A percentile compares a stretch with the other conserved stretches of the same genome.
Evolutionary conservation across 1,284 basidiomycete genomes (phyloP).

Genomic region (Apiotrichum sp.): DNA sequence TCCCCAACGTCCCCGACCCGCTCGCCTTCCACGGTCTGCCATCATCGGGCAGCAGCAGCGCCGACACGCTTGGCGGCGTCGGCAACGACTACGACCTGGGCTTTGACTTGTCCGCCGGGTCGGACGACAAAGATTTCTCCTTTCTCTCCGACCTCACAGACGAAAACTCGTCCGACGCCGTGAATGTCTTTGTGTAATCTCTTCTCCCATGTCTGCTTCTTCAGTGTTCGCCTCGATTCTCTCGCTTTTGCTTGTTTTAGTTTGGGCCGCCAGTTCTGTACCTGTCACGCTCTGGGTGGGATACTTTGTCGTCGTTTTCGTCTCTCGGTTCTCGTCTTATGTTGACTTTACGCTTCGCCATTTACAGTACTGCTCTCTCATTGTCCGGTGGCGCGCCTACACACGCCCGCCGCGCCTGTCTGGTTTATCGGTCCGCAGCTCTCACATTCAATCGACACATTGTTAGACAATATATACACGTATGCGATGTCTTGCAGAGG

Average conservation of each 20-base stretch:
- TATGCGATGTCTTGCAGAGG: too few species aligned
- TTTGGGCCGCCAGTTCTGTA: neutral
- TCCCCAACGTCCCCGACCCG: slow-evolving; percentile 12
- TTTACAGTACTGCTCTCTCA: too few species aligned
- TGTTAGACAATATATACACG: too few species aligned
- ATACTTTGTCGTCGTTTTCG: too few species aligned
- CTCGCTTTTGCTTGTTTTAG: neutral
- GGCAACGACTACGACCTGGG: slow-evolving; percentile 9
- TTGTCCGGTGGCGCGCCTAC: too few species aligned
- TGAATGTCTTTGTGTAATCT: slow-evolving; percentile 6
- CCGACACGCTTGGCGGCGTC: neutral
- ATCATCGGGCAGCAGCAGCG: neutral
- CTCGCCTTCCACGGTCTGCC: neutral
- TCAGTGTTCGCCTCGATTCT: neutral
- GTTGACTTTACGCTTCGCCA: too few species aligned
- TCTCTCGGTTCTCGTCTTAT: too few species aligned
- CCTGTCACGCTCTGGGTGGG: too few species aligned
- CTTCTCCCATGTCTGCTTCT: too few species aligned
- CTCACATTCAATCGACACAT: too few species aligned
- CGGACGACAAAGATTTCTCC: slow-evolving; percentile 13
- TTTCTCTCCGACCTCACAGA: slow-evolving; percentile 12
- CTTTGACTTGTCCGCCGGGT: slow-evolving; percentile 6
- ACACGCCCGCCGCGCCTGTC: too few species aligned
- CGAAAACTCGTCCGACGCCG: neutral
- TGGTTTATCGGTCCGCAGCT: too few species aligned